Percentiles rank a stretch among this genome's conserved stretches.
Evolutionary conservation across 2,329 filamentous ascomycete genomes (phyloP).

Genomic region (Beauveria bassiana): DNA sequence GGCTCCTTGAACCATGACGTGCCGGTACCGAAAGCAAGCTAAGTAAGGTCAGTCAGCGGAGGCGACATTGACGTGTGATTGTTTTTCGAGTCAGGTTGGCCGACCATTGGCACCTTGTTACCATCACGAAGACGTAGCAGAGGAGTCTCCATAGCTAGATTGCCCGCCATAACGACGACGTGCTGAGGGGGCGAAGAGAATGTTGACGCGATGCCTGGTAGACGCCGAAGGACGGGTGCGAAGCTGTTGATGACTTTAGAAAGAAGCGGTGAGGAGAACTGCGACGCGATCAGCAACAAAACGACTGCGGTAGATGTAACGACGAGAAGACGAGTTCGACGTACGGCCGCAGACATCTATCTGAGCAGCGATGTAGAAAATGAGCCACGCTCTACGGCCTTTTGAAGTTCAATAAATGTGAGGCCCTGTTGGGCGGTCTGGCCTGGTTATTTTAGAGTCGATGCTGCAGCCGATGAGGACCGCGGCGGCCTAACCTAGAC

Average conservation of each 20-base stretch:
- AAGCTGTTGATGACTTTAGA: not conserved
- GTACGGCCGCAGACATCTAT: not conserved
- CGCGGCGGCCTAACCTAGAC: too few relatives aligned
- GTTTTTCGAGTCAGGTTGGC: not conserved
- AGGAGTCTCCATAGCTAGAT: not conserved
- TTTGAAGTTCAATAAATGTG: not conserved
- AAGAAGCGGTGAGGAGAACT: not conserved
- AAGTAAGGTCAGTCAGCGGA: not conserved
- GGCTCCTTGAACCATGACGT: constrained; percentile 7
- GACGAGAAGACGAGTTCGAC: not conserved
- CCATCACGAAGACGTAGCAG: constrained; percentile 2
- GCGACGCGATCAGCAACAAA: not conserved
- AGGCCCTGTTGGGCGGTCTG: not conserved
- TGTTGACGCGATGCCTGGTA: not conserved
- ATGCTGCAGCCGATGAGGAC: too few relatives aligned
- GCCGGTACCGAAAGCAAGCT: constrained; percentile 9
- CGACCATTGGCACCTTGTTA: constrained; percentile 3
- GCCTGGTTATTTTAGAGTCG: not conserved
- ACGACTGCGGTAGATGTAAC: not conserved
- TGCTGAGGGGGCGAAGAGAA: not conserved
- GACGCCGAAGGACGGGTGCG: not conserved
- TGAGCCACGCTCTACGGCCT: not conserved
- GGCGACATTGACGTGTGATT: not conserved
- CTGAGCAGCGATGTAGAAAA: not conserved
- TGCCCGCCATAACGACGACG: not conserved